Evolutionary conservation across 2,329 filamentous ascomycete genomes (phyloP).

Genomic region (Calonectria pteridis): DNA sequence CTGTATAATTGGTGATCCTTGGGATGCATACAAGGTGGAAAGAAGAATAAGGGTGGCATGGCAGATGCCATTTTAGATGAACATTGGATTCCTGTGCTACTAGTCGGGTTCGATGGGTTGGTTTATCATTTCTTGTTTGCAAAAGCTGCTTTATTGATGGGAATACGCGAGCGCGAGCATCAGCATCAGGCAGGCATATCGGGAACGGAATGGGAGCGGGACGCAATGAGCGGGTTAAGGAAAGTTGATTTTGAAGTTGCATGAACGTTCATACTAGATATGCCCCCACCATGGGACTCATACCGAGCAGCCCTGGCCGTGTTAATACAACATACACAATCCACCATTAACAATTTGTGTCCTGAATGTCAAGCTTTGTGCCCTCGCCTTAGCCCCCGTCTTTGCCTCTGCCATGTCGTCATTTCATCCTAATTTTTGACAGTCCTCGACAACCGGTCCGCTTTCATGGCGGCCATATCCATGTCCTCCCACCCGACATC

Average conservation of each 20-base stretch:
- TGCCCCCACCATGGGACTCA: constrained; percentile 27
- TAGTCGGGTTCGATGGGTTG: constrained; percentile 33
- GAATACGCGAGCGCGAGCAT: constrained; percentile 30
- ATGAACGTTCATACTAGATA: constrained; percentile 26
- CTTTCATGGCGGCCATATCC: constrained; percentile 51
- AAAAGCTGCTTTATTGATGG: constrained; percentile 18
- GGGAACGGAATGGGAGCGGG: constrained; percentile 23
- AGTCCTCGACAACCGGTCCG: constrained; percentile 36
- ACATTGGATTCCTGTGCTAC: constrained; percentile 38
- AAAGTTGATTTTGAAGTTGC: constrained; percentile 17
- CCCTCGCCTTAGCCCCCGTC: background rate
- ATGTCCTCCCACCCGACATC: constrained; percentile 78
- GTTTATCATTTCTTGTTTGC: constrained; percentile 34
- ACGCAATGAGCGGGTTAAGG: constrained; percentile 13
- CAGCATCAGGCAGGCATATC: constrained; percentile 28
- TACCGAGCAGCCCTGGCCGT: constrained; percentile 27
- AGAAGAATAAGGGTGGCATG: constrained; percentile 5
- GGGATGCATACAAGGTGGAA: constrained; percentile 12
- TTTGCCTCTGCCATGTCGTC: background rate
- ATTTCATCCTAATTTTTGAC: constrained; percentile 10
- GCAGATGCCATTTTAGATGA: constrained; percentile 33
- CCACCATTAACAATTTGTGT: constrained; percentile 11
- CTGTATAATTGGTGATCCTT: constrained; percentile 31
- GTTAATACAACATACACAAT: constrained; percentile 40
- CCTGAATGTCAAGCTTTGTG: background rate